phyloP scores from a whole-genome alignment of 2,329 filamentous ascomycete genomes.

The Paraphoma chrysanthemicola region DNA sequence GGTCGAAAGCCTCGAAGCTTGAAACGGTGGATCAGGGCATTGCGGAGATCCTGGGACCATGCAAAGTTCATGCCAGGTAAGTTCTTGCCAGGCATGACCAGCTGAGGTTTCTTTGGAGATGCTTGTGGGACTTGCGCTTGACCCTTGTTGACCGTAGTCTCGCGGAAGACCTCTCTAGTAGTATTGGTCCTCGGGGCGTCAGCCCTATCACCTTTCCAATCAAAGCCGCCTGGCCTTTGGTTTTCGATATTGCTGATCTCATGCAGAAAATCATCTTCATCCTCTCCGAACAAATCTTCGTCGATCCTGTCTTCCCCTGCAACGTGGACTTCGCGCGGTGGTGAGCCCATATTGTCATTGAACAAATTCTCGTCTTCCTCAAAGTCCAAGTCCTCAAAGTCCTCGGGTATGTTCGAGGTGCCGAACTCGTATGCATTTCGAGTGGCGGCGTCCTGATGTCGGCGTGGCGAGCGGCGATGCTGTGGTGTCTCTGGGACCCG shows the following conservation, averaged over 20 bases:
- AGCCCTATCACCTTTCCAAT: slow-evolving; percentile 38
- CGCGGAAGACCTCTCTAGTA: slow-evolving; percentile 38
- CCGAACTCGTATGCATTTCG: neutral
- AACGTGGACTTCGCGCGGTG: slow-evolving; percentile 12
- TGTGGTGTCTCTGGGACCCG: slow-evolving; percentile 34
- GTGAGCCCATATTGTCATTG: slow-evolving; percentile 18
- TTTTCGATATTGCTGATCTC: slow-evolving; percentile 53
- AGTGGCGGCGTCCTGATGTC: neutral
- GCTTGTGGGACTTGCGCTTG: slow-evolving; percentile 19
- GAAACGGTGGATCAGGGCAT: slow-evolving; percentile 82
- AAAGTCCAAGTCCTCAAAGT: slow-evolving; percentile 35
- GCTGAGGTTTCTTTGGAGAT: slow-evolving; percentile 38
- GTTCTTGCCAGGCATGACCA: slow-evolving; percentile 36
- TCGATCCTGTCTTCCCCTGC: slow-evolving; percentile 22
- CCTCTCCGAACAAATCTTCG: slow-evolving; percentile 35
- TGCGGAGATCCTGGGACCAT: slow-evolving; percentile 88
- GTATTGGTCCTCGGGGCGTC: slow-evolving; percentile 16
- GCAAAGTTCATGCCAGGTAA: slow-evolving; percentile 55
- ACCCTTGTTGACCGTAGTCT: slow-evolving; percentile 32
- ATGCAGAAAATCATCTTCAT: slow-evolving; percentile 48
- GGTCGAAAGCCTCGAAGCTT: slow-evolving; percentile 84
- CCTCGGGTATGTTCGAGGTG: slow-evolving; percentile 11
- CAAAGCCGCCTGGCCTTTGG: slow-evolving; percentile 31
- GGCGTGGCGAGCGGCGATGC: slow-evolving; percentile 15
- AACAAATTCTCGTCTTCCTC: slow-evolving; percentile 27